phyloP scores from a whole-genome alignment of 805 yeast species.

The Sugiyamaella mastotermitis region DNA sequence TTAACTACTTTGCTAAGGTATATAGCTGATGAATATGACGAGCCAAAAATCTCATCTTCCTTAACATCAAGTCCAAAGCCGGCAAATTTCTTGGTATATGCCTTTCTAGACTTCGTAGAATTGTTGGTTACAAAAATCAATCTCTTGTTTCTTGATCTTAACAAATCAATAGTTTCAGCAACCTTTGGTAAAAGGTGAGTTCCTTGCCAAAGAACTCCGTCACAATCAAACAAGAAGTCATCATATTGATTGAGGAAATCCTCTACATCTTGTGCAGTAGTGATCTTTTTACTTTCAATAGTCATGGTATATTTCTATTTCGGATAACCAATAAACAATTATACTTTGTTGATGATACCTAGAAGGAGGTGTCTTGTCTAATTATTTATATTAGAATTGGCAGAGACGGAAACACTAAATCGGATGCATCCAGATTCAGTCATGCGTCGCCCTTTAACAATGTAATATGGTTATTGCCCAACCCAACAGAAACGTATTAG shows the following conservation, averaged over 20 bases:
- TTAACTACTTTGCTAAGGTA: constrained; percentile 72
- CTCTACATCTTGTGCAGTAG: constrained; percentile 26
- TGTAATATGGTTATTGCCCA: too few species aligned
- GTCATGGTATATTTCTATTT: not conserved
- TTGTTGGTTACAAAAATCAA: constrained; percentile 91
- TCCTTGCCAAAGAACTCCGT: constrained; percentile 95
- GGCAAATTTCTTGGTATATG: constrained; percentile 69
- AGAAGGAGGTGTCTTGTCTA: too few species aligned
- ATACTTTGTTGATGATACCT: too few species aligned
- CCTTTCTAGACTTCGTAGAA: constrained; percentile 80
- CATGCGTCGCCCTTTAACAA: too few species aligned
- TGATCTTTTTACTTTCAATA: constrained; percentile 16
- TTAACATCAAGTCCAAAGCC: constrained; percentile 44
- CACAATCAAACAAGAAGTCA: constrained; percentile 91
- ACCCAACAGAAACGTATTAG: too few species aligned
- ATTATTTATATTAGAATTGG: too few species aligned
- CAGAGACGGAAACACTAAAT: too few species aligned
- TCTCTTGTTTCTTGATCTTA: constrained; percentile 53
- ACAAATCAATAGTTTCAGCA: constrained; percentile 62
- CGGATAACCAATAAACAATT: too few species aligned
- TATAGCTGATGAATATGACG: constrained; percentile 86
- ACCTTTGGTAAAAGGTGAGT: constrained; percentile 72
- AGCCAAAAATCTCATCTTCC: constrained; percentile 76
- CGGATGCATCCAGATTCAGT: too few species aligned
- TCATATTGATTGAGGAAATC: constrained; percentile 61